Conservation (phyloP, 495 filamentous ascomycete species). For the Lentithecium fluviatile region DNA sequence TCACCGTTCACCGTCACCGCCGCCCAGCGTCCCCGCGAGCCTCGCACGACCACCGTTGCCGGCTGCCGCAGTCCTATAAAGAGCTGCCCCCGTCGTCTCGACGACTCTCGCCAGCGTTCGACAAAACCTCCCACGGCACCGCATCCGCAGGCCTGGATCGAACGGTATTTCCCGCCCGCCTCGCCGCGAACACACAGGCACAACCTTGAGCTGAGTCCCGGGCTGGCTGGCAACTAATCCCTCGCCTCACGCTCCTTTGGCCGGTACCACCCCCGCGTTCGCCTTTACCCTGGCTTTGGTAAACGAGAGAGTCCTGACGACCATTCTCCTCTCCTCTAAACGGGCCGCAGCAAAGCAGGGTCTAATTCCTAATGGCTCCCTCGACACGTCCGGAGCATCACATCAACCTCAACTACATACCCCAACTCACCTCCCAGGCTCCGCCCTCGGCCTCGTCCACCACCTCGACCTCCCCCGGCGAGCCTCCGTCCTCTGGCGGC, state of each 20-base stretch:
- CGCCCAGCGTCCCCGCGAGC: conserved; percentile 5
- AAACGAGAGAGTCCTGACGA: conserved; percentile 36
- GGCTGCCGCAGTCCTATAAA: conserved; percentile 14
- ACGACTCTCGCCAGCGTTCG: background rate
- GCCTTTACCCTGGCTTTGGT: conserved; percentile 38
- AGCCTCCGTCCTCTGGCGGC: conserved; percentile 65
- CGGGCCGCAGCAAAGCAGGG: conserved; percentile 28
- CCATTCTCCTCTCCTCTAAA: conserved; percentile 27
- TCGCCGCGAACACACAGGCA: conserved; percentile 1
- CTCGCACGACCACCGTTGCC: background rate
- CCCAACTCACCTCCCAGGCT: conserved; percentile 59
- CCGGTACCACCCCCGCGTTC: conserved; percentile 33
- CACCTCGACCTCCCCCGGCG: conserved; percentile 81
- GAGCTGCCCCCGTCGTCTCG: conserved; percentile 6
- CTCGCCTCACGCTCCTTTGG: conserved; percentile 38
- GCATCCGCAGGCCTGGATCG: conserved; percentile 18
- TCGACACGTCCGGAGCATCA: conserved; percentile 63
- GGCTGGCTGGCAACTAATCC: conserved; percentile 34
- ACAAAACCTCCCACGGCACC: background rate
- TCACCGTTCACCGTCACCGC: background rate
- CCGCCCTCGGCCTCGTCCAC: conserved; percentile 83
- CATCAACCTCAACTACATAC: conserved; percentile 72
- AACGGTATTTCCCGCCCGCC: conserved; percentile 10
- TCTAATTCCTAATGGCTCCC: conserved; percentile 90
- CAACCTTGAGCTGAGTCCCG: conserved; percentile 25